phyloP scores from a whole-genome alignment of 2,329 filamentous ascomycete genomes.

The Colletotrichum abscissum region DNA sequence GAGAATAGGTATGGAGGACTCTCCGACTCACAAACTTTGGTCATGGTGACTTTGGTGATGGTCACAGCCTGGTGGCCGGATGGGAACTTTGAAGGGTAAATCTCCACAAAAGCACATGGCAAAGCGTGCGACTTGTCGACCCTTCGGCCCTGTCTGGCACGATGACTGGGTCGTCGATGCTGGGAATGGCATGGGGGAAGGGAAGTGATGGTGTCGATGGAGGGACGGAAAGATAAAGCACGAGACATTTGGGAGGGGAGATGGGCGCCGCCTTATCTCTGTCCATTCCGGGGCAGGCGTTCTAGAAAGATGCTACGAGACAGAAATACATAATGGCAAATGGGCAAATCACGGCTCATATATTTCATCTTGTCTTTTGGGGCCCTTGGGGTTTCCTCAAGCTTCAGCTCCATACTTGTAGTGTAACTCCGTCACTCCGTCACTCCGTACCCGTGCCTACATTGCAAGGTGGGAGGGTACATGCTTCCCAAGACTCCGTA shows the following conservation, averaged over 20 bases:
- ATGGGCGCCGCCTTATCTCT: constrained; percentile 45
- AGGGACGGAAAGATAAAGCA: constrained; percentile 35
- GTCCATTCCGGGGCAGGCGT: constrained; percentile 28
- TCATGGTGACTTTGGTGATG: neutral
- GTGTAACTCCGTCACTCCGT: neutral
- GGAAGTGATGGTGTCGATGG: neutral
- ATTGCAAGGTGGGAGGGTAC: no score
- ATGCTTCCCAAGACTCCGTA: no score
- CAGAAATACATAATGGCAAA: constrained; percentile 54
- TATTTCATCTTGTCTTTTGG: constrained; percentile 24
- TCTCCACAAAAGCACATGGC: constrained; percentile 30
- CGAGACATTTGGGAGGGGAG: constrained; percentile 17
- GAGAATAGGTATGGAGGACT: neutral
- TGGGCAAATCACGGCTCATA: constrained; percentile 40
- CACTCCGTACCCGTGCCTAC: neutral
- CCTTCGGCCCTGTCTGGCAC: neutral
- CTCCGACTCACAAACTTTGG: neutral
- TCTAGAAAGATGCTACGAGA: constrained; percentile 41
- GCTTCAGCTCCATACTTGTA: neutral
- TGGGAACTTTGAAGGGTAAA: neutral
- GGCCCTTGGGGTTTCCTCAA: neutral
- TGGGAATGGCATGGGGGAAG: constrained; percentile 19
- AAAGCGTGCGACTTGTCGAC: neutral
- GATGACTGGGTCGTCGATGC: neutral
- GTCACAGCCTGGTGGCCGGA: neutral